Conservation (phyloP, 768 basidiomycete genomes). For the Lentinula sp. region DNA sequence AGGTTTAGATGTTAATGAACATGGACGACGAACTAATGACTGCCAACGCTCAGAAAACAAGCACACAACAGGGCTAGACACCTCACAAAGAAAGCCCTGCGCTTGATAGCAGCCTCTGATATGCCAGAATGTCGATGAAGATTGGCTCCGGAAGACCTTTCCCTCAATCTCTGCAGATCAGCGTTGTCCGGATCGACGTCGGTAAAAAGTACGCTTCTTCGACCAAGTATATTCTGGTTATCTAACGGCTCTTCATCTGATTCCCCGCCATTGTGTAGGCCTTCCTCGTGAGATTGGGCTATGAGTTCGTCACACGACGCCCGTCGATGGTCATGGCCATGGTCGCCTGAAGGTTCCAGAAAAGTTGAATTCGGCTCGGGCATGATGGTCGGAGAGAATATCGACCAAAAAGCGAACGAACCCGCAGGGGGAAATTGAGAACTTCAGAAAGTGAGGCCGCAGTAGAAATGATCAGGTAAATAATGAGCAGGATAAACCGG, state of each 20-base stretch:
- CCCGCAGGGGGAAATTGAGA: neutral
- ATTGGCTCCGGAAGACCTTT: neutral
- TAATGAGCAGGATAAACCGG: too few relatives aligned
- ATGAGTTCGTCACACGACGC: conserved; percentile 23
- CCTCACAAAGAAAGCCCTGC: conserved; percentile 44
- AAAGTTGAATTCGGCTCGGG: neutral
- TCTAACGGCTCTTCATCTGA: conserved; percentile 17
- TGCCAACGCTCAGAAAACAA: conserved; percentile 69
- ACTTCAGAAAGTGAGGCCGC: neutral
- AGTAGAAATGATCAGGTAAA: neutral
- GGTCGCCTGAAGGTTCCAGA: neutral
- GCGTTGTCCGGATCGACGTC: neutral
- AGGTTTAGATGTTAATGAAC: neutral
- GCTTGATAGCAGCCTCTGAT: conserved; percentile 1
- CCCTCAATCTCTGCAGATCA: neutral
- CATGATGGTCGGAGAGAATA: neutral
- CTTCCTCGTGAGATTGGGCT: conserved; percentile 4
- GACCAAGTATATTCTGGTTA: conserved; percentile 16
- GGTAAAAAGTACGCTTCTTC: neutral
- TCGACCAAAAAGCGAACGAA: neutral
- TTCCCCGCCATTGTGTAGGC: conserved; percentile 12
- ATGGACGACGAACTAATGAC: conserved; percentile 55
- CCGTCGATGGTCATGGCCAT: conserved; percentile 17
- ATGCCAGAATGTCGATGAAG: neutral
- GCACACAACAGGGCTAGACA: conserved; percentile 61